Evolutionary conservation across 495 filamentous ascomycete species (phyloP), one percentile per base, ranked within the genome.

Genomic region (Daldinia concentrica): DNA sequence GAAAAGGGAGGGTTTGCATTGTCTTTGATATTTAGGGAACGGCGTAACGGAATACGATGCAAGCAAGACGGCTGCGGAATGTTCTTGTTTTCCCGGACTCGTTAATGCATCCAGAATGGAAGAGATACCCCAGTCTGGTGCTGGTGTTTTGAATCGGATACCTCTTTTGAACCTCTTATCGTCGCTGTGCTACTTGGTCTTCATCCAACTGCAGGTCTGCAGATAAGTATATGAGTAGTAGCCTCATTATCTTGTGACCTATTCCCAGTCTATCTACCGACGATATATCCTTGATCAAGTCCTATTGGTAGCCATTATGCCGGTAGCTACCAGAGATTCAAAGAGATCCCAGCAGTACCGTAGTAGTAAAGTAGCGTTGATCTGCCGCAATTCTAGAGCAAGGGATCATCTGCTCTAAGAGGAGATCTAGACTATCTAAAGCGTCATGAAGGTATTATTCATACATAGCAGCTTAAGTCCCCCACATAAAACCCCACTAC

Each of bases 41-140:
- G 71, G 71, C 71, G 71, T 64, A 70, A 70, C 58, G 71, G 71
- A 74, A 67, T 74, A 74, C 55, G 66, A 74, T 62, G 60, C 64
- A 45, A 66, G 67, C 58, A 67, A 59, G 62, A 71, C 37, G 64
- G 71, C 64, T 74, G 63, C 71, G 62, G 71, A 69, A 62, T 65
- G 65, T 73, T 62, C 66, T 73, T 69, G 61, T 66, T 34, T 66
- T 56, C 60, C 55, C 50, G 59, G 62, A 69, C 32, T 55, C 29
- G 57, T 48, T 59, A 66, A 61, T 50, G 64, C 62, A 66, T 66
- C 58, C 66, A 73, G 65, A 73, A 73, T 62, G 66, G 66, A 66
- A 57, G 51, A 73, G 71, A 73, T 73, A 73, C 71, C 70, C 71
- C 57, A 69, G 65, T 73, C 71, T 66, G 66, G 51, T 69, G 66